Evolutionary conservation across 2,329 filamentous ascomycete genomes (phyloP).

Genomic region (Aspergillus sp.): DNA sequence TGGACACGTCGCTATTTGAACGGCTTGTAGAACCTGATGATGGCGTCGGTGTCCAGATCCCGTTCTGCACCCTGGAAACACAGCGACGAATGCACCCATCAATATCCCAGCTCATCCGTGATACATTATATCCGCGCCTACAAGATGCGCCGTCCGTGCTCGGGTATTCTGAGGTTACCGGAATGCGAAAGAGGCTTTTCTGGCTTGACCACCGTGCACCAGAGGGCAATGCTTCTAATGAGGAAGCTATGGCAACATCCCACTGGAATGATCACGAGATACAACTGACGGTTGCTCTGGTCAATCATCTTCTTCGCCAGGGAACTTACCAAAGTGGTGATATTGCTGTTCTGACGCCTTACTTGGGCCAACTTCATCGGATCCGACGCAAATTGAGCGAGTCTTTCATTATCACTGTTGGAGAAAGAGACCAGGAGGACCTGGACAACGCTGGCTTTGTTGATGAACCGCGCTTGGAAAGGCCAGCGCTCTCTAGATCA

Average conservation of each 20-base stretch:
- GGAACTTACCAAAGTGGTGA: conserved; percentile 58
- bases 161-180: conserved; percentile 43
- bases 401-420: conserved; percentile 61
- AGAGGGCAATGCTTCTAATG: conserved; percentile 34
- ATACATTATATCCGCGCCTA: conserved; percentile 57
- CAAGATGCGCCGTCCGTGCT: conserved; percentile 46
- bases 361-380: conserved; percentile 52
- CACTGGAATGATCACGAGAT: conserved; percentile 56
- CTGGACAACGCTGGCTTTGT: conserved; percentile 43
- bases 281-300: conserved; percentile 60
- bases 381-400: conserved; percentile 37
- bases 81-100: conserved; percentile 66
- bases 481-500: conserved; percentile 30
- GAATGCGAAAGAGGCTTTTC: conserved; percentile 49
- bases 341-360: conserved; percentile 68
- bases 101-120: conserved; percentile 58
- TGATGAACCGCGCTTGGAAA: conserved; percentile 9
- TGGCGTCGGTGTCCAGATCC: conserved; percentile 23
- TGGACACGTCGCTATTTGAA: conserved; percentile 55
- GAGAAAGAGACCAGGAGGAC: conserved; percentile 60
- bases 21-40: conserved; percentile 39
- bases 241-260: conserved; percentile 34
- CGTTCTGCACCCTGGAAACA: conserved; percentile 48
- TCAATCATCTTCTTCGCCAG: conserved; percentile 64
- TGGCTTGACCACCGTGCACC: conserved; percentile 50